Evolutionary conservation across 2,329 filamentous ascomycete genomes (phyloP), one percentile per base, ranked within the genome.

Genomic region (Chalaropsis thielavioides): DNA sequence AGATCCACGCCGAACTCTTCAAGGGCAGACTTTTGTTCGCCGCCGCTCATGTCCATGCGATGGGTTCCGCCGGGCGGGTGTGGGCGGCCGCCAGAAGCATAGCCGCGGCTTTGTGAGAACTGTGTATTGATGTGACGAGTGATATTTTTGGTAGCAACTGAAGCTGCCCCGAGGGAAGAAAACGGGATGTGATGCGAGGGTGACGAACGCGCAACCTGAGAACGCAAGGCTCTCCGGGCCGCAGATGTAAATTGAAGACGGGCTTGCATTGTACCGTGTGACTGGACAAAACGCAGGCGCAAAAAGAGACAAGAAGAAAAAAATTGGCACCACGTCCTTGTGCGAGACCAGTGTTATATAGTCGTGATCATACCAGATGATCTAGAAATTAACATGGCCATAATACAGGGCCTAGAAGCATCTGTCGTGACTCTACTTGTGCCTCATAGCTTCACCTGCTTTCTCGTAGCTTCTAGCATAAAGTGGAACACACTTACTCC

Each of bases 1-100:
- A 99, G 79, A 73, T 99, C 92, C 67, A 96, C 80, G 66, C 94
- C 94, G 72, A 86, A 99, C 74, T 95, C 84, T 74, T 97, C 92
- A 62, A 97, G 77, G 0, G 94, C 92, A 1, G 92, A 80, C 75
- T 96, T 96, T 75, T 96, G 80, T 56, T 82, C 81, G 70, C 82
- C 83, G 35, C 79, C 88, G 64, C 90, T 83, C 73, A 97, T 76
- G 73, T 97, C 86, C 92, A 97, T 97, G 69, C 88, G 88, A 76
- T 96, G 90, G 0, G 91, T 96, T 65, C 92, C 92, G 62, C 92
- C 92, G 0, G 92, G 91, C 0, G 91, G 92, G 69, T 94, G 90
- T 68, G 91, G 89, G 67, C 87, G 80, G 71, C 88, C 65, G 24
- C 65, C 87, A 78, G 85, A 85, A 67, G 85, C 81, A 75, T 88